A percentile compares a stretch with the other conserved stretches of the same genome.
Evolutionary conservation across 1,139 yeast species (phyloP).

Genomic region (Tardiomyces digboiensis): DNA sequence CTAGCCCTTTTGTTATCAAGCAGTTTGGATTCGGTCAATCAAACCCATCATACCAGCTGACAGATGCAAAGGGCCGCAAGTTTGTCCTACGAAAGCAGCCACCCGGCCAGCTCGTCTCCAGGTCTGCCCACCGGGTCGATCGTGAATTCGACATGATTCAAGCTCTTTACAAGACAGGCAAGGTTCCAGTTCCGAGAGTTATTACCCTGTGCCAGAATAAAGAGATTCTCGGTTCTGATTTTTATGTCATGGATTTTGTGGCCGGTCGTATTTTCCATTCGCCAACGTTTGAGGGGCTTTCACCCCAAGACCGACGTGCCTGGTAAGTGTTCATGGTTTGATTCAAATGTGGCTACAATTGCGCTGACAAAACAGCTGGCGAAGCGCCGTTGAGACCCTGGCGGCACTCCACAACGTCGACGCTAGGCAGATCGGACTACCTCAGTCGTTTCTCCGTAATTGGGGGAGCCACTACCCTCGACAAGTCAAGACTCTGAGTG

Average conservation of each 20-base stretch:
- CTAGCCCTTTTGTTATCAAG: slow-evolving; percentile 24
- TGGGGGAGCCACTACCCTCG: slow-evolving; percentile 43
- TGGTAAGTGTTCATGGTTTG: too few species aligned
- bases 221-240: slow-evolving; percentile 61
- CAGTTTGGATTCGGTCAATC: slow-evolving; percentile 62
- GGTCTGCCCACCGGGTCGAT: slow-evolving; percentile 58
- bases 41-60: slow-evolving; percentile 51
- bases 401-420: slow-evolving; percentile 46
- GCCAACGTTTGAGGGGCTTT: slow-evolving; percentile 38
- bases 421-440: slow-evolving; percentile 33
- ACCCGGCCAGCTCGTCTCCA: slow-evolving; percentile 45
- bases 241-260: slow-evolving; percentile 52
- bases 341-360: not conserved
- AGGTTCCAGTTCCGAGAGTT: slow-evolving; percentile 54
- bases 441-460: slow-evolving; percentile 31
- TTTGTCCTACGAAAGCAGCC: slow-evolving; percentile 56
- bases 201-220: slow-evolving; percentile 57
- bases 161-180: slow-evolving; percentile 25
- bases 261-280: slow-evolving; percentile 51
- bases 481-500: slow-evolving; percentile 42
- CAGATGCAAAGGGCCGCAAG: slow-evolving; percentile 33
- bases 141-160: slow-evolving; percentile 48
- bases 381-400: slow-evolving; percentile 41
- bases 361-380: slow-evolving; percentile 28
- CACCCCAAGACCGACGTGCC: slow-evolving; percentile 18